Evolutionary conservation across 306 rosid species (phyloP).

Genomic region (Begonia peltatifolia): DNA sequence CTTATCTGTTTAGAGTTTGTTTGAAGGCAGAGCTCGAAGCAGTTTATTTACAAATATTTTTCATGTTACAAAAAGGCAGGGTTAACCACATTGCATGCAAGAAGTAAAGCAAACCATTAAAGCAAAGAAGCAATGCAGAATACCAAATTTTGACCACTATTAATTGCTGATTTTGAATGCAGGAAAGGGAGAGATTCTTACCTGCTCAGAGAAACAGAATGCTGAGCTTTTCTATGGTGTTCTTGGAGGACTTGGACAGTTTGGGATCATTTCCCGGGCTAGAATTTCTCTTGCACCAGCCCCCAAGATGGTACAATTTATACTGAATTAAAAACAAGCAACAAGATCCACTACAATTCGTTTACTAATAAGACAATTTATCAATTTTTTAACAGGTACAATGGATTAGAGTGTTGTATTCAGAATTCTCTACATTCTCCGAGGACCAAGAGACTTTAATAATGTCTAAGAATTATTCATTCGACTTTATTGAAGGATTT

Average conservation of each 20-base stretch:
- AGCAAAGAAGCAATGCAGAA: slow-evolving; percentile 2
- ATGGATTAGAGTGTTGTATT: slow-evolving; percentile 83
- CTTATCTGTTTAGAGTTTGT: background rate
- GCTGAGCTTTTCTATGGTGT: slow-evolving; percentile 67
- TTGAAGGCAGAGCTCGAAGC: too few species aligned
- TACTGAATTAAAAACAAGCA: background rate
- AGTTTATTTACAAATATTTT: too few species aligned
- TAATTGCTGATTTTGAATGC: slow-evolving; percentile 10
- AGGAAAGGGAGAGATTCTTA: slow-evolving; percentile 84
- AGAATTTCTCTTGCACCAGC: slow-evolving; percentile 83
- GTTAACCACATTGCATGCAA: background rate
- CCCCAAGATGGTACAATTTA: slow-evolving; percentile 46
- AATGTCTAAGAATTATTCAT: slow-evolving; percentile 40
- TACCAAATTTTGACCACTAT: background rate
- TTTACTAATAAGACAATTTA: slow-evolving; percentile 8
- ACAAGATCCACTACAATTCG: slow-evolving; percentile 1
- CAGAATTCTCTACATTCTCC: slow-evolving; percentile 53
- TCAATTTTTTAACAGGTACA: slow-evolving; percentile 44
- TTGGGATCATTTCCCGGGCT: slow-evolving; percentile 85
- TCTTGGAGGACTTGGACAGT: slow-evolving; percentile 95
- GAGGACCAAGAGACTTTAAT: slow-evolving; percentile 72
- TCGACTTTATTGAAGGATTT: slow-evolving; percentile 84
- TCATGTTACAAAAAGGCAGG: background rate
- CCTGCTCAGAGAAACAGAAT: slow-evolving; percentile 53
- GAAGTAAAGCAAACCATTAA: background rate